Percentiles rank a stretch among this genome's conserved stretches.
Evolutionary conservation across 257 asterid genomes (phyloP).

Genomic region (Solanum chaucha): DNA sequence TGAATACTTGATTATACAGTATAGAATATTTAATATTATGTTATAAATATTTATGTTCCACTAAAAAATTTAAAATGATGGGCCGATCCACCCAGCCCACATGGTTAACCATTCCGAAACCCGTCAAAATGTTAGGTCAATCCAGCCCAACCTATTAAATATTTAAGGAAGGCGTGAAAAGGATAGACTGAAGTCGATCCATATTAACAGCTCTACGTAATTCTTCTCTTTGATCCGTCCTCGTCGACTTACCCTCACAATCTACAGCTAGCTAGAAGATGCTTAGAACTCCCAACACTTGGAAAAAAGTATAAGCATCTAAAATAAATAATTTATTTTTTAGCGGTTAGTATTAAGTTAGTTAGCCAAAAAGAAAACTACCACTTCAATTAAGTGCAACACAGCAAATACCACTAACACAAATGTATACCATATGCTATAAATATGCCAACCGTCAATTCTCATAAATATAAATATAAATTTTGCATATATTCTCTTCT

Average conservation of each 20-base stretch:
- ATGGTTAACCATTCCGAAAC: background rate
- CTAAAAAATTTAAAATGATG: too few relatives aligned
- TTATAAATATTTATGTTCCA: background rate
- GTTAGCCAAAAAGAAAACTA: background rate
- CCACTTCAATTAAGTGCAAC: background rate
- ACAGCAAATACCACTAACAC: background rate
- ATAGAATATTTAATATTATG: too few relatives aligned
- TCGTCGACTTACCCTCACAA: background rate
- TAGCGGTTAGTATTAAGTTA: background rate
- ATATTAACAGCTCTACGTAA: background rate
- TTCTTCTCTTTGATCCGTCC: background rate
- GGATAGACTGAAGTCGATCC: too few relatives aligned
- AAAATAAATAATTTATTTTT: background rate
- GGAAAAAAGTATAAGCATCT: background rate
- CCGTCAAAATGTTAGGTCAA: background rate
- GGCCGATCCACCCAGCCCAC: background rate
- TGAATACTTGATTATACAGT: too few relatives aligned
- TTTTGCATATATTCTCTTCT: background rate
- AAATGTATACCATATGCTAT: background rate
- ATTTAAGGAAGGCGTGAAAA: background rate
- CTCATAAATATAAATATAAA: background rate
- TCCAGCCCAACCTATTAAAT: too few relatives aligned
- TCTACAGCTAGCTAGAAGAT: background rate
- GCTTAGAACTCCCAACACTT: background rate
- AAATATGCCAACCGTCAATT: background rate